These are phyloP conservation scores for Yarrowia phangngaensis DNA, from an alignment of 805 yeast genomes.

Conservation along the genomic window DNA sequence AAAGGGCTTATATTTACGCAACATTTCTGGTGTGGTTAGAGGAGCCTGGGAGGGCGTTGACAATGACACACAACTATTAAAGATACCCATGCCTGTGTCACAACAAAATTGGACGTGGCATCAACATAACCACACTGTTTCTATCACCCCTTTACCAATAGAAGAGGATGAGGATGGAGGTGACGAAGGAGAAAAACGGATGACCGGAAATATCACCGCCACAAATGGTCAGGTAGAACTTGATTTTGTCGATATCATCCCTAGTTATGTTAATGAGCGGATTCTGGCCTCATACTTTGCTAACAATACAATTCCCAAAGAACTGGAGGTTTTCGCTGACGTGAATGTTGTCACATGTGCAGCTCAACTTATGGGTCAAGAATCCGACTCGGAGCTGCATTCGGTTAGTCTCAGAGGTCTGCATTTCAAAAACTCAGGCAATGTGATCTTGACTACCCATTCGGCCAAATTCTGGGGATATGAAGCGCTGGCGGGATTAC, in stretches of 20 bases:
- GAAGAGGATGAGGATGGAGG: constrained; percentile 16
- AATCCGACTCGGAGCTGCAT: constrained; percentile 31
- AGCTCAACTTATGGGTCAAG: constrained; percentile 28
- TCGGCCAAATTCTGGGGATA: constrained; percentile 39
- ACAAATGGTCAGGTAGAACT: constrained; percentile 24
- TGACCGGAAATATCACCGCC: constrained; percentile 14
- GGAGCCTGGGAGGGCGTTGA: constrained; percentile 14
- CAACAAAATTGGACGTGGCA: constrained; percentile 23
- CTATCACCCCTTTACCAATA: constrained; percentile 13
- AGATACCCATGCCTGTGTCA: constrained; percentile 13
- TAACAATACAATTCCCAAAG: constrained; percentile 19
- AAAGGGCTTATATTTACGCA: constrained; percentile 14
- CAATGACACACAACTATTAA: constrained; percentile 2
- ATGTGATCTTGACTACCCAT: constrained; percentile 35
- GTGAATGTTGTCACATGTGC: constrained; percentile 27
- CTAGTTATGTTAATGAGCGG: constrained; percentile 13
- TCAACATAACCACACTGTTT: constrained; percentile 7
- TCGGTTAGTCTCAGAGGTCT: constrained; percentile 38
- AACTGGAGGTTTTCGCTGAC: constrained; percentile 26
- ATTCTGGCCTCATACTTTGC: constrained; percentile 1
- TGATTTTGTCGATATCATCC: constrained; percentile 31
- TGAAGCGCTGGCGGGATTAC: constrained; percentile 41
- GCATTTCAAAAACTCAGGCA: constrained; percentile 39
- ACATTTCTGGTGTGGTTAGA: constrained; percentile 17
- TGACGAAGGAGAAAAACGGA: constrained; percentile 3